These are phyloP conservation scores for Nicotiana rustica DNA, from an alignment of 305 asterid genomes.

Conservation along the genomic window DNA sequence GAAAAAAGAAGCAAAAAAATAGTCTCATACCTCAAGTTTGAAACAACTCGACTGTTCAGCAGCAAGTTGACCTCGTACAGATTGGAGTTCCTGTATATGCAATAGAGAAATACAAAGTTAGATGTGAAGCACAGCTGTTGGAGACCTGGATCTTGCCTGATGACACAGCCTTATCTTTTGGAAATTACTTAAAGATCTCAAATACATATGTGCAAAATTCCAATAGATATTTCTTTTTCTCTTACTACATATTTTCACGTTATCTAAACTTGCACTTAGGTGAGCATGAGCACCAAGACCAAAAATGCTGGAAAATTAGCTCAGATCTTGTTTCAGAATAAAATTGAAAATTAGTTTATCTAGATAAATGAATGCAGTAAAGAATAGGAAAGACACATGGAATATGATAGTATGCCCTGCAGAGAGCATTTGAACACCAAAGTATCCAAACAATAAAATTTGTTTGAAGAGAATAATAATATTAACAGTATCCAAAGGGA, in stretches of 20 bases:
- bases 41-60: conserved; percentile 99
- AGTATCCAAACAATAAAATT: neutral
- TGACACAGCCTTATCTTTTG: too few relatives aligned
- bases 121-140: too few relatives aligned
- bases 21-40: conserved; percentile 85
- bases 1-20: neutral
- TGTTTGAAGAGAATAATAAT: too few relatives aligned
- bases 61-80: conserved; percentile 91
- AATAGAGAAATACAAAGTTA: too few relatives aligned
- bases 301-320: too few relatives aligned
- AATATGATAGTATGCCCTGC: too few relatives aligned
- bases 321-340: too few relatives aligned
- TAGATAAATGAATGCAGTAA: too few relatives aligned
- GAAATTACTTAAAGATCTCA: too few relatives aligned
- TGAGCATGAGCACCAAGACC: too few relatives aligned
- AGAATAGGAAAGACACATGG: too few relatives aligned
- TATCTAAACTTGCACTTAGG: neutral
- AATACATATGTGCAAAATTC: neutral
- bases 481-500: neutral
- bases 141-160: neutral
- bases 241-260: neutral
- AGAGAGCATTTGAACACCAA: neutral
- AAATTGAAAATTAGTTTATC: too few relatives aligned
- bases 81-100: conserved; percentile 85
- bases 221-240: neutral